These are phyloP conservation scores for Aspergillus melleus DNA, from an alignment of 2,329 filamentous ascomycete genomes.

Conservation along the genomic window DNA sequence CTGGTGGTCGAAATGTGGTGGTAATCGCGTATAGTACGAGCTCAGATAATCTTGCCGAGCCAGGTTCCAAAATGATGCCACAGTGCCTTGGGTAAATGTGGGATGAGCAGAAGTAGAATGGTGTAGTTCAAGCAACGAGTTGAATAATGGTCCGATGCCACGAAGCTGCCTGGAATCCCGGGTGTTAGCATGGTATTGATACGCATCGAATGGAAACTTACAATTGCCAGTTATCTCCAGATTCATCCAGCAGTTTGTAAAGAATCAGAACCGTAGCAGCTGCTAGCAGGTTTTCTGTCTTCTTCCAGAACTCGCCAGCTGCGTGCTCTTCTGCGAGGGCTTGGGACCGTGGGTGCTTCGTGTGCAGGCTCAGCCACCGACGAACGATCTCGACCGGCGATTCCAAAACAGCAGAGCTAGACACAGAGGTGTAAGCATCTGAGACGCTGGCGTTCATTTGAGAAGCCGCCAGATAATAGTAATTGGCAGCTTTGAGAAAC, in stretches of 20 bases:
- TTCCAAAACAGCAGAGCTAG: constrained; percentile 31
- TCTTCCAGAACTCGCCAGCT: constrained; percentile 36
- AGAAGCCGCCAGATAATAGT: constrained; percentile 60
- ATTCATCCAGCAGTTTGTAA: constrained; percentile 64
- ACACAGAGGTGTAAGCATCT: constrained; percentile 30
- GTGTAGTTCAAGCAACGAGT: constrained; percentile 40
- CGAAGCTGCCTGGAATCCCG: constrained; percentile 52
- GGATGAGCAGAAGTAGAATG: constrained; percentile 8
- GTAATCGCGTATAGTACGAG: constrained; percentile 60
- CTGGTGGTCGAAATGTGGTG: constrained; percentile 58
- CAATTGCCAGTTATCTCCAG: constrained; percentile 59
- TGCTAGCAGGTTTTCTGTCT: constrained; percentile 60
- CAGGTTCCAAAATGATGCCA: constrained; percentile 65
- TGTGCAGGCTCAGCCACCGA: constrained; percentile 24
- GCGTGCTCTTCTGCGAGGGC: constrained; percentile 7
- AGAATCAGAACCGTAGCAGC: constrained; percentile 62
- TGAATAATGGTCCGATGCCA: constrained; percentile 59
- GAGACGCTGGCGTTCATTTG: constrained; percentile 44
- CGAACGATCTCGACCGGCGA: constrained; percentile 31
- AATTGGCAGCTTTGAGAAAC: constrained; percentile 61
- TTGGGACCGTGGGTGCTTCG: constrained; percentile 10
- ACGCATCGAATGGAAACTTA: constrained; percentile 18
- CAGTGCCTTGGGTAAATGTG: constrained; percentile 52
- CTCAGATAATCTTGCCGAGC: constrained; percentile 62
- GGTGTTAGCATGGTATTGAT: constrained; percentile 4